Conservation (phyloP, 768 basidiomycete genomes). For the Termitomyces sp. region DNA sequence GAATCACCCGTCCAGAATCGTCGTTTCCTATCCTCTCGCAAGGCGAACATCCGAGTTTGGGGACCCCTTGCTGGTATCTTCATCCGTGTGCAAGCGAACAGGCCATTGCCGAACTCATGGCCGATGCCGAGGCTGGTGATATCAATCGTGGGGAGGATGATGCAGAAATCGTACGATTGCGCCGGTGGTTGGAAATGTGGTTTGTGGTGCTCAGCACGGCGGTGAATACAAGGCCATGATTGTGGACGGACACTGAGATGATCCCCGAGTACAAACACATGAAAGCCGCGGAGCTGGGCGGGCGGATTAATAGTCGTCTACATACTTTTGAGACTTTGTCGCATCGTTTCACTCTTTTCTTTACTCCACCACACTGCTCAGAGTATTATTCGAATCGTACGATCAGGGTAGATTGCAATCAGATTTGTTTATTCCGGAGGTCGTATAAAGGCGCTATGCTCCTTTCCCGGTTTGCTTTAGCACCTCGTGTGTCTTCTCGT, state of each 20-base stretch:
- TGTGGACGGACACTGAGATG: constrained; percentile 5
- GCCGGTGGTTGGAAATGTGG: constrained; percentile 74
- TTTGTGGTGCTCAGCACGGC: constrained; percentile 69
- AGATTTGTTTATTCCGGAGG: constrained; percentile 21
- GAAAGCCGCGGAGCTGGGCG: constrained; percentile 20
- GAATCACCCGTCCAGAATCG: constrained; percentile 47
- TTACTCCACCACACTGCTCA: constrained; percentile 5
- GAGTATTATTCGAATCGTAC: constrained; percentile 34
- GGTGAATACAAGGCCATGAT: constrained; percentile 44
- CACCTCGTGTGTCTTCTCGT: constrained; percentile 37
- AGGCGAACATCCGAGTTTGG: constrained; percentile 81
- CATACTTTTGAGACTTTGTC: neutral
- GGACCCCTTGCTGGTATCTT: constrained; percentile 77
- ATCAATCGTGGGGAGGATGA: neutral
- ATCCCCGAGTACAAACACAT: constrained; percentile 14
- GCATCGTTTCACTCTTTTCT: neutral
- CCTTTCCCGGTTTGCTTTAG: constrained; percentile 39
- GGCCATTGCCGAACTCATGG: constrained; percentile 68
- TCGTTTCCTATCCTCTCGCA: constrained; percentile 80
- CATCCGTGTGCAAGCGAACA: constrained; percentile 81
- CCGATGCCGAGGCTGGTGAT: constrained; percentile 34
- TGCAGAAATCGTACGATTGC: constrained; percentile 25
- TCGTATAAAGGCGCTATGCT: constrained; percentile 40
- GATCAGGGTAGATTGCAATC: constrained; percentile 30
- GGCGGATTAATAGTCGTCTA: constrained; percentile 6